These are phyloP conservation scores for Cicer chorassanicum DNA, from an alignment of 306 rosid genomes.

Conservation along the genomic window DNA sequence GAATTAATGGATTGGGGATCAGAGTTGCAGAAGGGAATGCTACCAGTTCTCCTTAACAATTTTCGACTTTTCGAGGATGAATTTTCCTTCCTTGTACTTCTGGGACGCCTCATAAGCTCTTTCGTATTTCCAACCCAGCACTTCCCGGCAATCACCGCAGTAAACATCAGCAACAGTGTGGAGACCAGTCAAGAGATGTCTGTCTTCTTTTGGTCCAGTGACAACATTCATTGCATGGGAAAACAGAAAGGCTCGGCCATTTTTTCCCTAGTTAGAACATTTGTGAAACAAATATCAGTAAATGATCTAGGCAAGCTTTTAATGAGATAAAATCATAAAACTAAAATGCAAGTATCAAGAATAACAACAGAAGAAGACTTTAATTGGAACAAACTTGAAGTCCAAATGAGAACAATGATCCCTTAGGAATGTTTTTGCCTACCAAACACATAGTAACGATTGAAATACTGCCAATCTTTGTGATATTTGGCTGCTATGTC, in stretches of 20 bases:
- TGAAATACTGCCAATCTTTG: slow-evolving; percentile 7
- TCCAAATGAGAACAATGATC: slow-evolving; percentile 30
- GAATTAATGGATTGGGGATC: slow-evolving; percentile 48
- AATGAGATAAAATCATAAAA: slow-evolving; percentile 30
- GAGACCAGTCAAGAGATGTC: slow-evolving; percentile 91
- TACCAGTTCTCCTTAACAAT: slow-evolving; percentile 95
- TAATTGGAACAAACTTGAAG: slow-evolving; percentile 8
- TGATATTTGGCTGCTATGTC: slow-evolving; percentile 22
- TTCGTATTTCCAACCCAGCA: slow-evolving; percentile 95
- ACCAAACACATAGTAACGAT: neutral
- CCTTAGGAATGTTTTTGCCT: slow-evolving; percentile 21
- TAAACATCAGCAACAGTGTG: slow-evolving; percentile 92
- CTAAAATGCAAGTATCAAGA: slow-evolving; percentile 25
- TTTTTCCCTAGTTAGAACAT: slow-evolving; percentile 70
- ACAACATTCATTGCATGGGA: slow-evolving; percentile 89
- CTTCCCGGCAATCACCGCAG: slow-evolving; percentile 86
- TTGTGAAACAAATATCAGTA: slow-evolving; percentile 47
- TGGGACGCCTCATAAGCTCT: slow-evolving; percentile 87
- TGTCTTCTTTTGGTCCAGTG: slow-evolving; percentile 88
- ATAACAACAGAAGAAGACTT: slow-evolving; percentile 28
- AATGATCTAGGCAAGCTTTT: slow-evolving; percentile 17
- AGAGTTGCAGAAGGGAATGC: slow-evolving; percentile 41
- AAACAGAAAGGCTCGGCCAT: slow-evolving; percentile 94
- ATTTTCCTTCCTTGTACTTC: slow-evolving; percentile 98
- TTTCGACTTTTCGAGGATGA: slow-evolving; percentile 91